These are phyloP conservation scores for Plenodomus tracheiphilus DNA, from an alignment of 2,329 filamentous ascomycete genomes.

Conservation along the genomic window DNA sequence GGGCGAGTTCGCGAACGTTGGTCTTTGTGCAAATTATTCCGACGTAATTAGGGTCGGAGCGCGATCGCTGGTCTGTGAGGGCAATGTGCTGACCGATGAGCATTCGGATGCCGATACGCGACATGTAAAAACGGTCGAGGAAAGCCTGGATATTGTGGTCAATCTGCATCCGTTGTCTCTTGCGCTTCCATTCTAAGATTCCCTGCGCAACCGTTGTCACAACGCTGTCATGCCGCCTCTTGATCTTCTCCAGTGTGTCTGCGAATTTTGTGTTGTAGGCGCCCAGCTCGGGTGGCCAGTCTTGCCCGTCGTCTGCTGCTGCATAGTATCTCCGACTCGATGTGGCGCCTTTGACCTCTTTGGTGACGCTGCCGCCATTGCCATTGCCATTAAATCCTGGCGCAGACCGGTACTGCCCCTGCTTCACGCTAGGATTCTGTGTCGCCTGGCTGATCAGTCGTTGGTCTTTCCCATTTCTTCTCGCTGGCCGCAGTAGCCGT, in stretches of 20 bases:
- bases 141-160: constrained; percentile 97
- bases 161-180: constrained; percentile 95
- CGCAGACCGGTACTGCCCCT: constrained; percentile 75
- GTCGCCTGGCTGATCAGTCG: constrained; percentile 80
- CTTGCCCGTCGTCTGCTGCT: constrained; percentile 80
- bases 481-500: constrained; percentile 72
- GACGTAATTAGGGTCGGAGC: constrained; percentile 90
- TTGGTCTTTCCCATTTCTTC: constrained; percentile 60
- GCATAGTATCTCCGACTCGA: constrained; percentile 78
- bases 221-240: constrained; percentile 92
- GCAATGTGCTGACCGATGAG: constrained; percentile 98
- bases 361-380: constrained; percentile 51
- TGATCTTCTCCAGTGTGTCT: constrained; percentile 88
- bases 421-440: constrained; percentile 83
- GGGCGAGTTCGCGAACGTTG: constrained; percentile 89
- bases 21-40: constrained; percentile 99
- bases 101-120: constrained; percentile 98
- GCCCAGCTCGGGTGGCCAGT: constrained; percentile 93
- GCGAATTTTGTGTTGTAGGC: constrained; percentile 93
- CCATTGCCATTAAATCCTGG: constrained; percentile 52
- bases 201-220: constrained; percentile 98
- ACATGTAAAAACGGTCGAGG: constrained; percentile 99
- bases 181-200: constrained; percentile 97
- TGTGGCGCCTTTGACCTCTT: constrained; percentile 53
- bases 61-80: constrained; percentile 87